phyloP scores from a whole-genome alignment of 2,329 filamentous ascomycete genomes.

The Colletotrichum simmondsii region DNA sequence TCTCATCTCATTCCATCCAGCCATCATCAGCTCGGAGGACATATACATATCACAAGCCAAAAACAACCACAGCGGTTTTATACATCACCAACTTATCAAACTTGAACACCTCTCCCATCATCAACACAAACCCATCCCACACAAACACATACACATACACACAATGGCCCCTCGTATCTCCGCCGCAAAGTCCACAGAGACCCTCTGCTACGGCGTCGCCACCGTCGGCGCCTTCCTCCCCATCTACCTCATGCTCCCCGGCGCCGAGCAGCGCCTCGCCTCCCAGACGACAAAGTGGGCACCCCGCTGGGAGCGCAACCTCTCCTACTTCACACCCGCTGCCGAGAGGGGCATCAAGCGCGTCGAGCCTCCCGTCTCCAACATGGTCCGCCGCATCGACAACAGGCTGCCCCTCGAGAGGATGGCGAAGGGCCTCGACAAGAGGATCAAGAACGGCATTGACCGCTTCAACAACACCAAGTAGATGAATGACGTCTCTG shows the following conservation, averaged over 20 bases:
- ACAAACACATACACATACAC: slow-evolving; percentile 38
- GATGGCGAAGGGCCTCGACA: slow-evolving; percentile 60
- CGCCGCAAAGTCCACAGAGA: slow-evolving; percentile 58
- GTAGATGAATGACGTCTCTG: not conserved
- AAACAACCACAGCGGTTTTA: not conserved
- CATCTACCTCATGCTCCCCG: slow-evolving; percentile 67
- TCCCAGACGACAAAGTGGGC: slow-evolving; percentile 68
- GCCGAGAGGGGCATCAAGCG: slow-evolving; percentile 61
- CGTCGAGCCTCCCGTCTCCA: slow-evolving; percentile 59
- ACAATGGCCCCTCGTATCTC: slow-evolving; percentile 58
- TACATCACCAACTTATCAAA: not conserved
- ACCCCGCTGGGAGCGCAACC: slow-evolving; percentile 68
- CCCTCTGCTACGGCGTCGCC: slow-evolving; percentile 64
- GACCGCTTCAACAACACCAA: slow-evolving; percentile 41
- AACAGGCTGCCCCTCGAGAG: slow-evolving; percentile 60
- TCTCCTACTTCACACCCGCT: slow-evolving; percentile 62
- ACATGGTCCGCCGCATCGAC: slow-evolving; percentile 57
- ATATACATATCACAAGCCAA: not conserved
- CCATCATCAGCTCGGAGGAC: not conserved
- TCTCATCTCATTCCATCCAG: not conserved
- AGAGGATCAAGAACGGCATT: slow-evolving; percentile 59
- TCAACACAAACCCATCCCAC: slow-evolving; percentile 23
- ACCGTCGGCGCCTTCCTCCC: slow-evolving; percentile 65
- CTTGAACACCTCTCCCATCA: not conserved
- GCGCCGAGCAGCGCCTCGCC: slow-evolving; percentile 64